Evolutionary conservation across 139 green algal species (phyloP).

Genomic region (Tetradesmus lagerheimii): DNA sequence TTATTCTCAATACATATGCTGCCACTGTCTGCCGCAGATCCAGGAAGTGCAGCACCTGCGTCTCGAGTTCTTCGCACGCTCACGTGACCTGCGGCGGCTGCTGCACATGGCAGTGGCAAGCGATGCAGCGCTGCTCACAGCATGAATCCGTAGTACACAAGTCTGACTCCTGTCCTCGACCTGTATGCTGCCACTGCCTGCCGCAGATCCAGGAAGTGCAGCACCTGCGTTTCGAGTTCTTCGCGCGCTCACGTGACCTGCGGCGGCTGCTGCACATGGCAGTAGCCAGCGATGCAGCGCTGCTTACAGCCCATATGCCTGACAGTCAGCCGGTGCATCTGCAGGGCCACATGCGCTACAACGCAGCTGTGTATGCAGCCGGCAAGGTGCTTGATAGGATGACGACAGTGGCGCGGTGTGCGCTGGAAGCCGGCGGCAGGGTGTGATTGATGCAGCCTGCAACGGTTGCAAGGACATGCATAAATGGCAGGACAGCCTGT

Average conservation of each 20-base stretch:
- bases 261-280: conserved; percentile 37
- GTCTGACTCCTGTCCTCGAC: too few species aligned
- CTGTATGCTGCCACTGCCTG: too few species aligned
- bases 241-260: background rate
- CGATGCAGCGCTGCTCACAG: too few species aligned
- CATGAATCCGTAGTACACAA: background rate
- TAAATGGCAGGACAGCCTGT: too few species aligned
- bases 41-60: conserved; percentile 32
- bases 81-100: background rate
- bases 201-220: conserved; percentile 13
- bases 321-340: background rate
- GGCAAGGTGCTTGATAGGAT: conserved; percentile 44
- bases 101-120: conserved; percentile 6
- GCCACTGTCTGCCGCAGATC: background rate
- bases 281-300: background rate
- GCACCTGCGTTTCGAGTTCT: conserved; percentile 38
- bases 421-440: background rate
- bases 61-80: conserved; percentile 9
- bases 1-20: too few species aligned
- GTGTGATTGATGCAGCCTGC: too few species aligned
- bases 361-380: background rate
- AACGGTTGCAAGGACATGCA: too few species aligned
- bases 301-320: background rate
- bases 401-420: conserved; percentile 16
- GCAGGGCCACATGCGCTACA: conserved; percentile 36